Evolutionary conservation across 1,284 basidiomycete genomes (phyloP).

Genomic region (Trichosporon inkin): DNA sequence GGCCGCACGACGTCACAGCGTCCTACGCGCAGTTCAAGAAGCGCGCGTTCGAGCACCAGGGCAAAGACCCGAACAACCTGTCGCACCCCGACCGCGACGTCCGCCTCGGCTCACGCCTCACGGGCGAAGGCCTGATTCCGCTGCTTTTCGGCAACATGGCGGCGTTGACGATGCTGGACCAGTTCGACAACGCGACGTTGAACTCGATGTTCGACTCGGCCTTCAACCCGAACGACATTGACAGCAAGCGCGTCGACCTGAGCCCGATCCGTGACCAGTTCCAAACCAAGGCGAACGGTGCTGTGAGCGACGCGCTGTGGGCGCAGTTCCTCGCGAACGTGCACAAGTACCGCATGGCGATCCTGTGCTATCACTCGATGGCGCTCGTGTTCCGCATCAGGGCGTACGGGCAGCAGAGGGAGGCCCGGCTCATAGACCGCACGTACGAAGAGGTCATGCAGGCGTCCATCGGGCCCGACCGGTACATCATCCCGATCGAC

Average conservation of each 20-base stretch:
- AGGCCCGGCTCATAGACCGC: not conserved
- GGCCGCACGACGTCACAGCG: constrained; percentile 19
- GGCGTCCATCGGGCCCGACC: constrained; percentile 23
- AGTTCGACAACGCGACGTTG: constrained; percentile 20
- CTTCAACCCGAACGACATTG: not conserved
- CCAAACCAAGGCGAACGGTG: constrained; percentile 10
- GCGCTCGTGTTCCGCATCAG: constrained; percentile 22
- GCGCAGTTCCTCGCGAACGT: constrained; percentile 20
- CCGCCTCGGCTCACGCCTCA: constrained; percentile 26
- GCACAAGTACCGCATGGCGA: constrained; percentile 21
- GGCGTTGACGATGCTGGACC: constrained; percentile 28
- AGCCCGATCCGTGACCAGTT: constrained; percentile 6
- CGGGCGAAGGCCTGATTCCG: constrained; percentile 22
- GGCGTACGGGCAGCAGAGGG: not conserved
- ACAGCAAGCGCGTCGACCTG: not conserved
- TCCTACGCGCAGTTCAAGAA: constrained; percentile 21
- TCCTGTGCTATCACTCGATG: constrained; percentile 26
- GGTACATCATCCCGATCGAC: constrained; percentile 16
- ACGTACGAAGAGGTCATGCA: constrained; percentile 26
- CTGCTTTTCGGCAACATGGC: constrained; percentile 26
- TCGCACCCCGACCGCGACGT: constrained; percentile 19
- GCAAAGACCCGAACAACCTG: constrained; percentile 20
- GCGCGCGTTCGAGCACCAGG: constrained; percentile 21
- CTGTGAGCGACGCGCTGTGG: constrained; percentile 11
- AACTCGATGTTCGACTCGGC: constrained; percentile 21